Conservation (phyloP, 1,139 yeast species). For the Hansenula sp. region DNA sequence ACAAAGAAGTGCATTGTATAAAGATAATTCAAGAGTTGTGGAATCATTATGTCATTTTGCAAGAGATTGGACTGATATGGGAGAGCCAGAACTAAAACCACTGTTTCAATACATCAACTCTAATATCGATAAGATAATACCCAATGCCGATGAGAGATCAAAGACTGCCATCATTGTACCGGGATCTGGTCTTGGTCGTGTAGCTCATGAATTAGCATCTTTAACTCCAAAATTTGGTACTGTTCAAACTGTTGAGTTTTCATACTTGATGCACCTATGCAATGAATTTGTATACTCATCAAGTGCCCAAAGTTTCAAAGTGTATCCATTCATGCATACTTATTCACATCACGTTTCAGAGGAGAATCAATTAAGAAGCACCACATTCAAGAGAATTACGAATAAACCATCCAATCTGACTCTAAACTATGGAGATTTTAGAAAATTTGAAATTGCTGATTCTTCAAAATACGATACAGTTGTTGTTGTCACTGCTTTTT, state of each 20-base stretch:
- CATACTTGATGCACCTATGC: conserved; percentile 64
- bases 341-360: conserved; percentile 61
- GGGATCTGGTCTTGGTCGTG: conserved; percentile 75
- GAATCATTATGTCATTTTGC: conserved; percentile 71
- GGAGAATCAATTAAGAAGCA: conserved; percentile 49
- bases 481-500: conserved; percentile 66
- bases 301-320: conserved; percentile 8
- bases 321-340: conserved; percentile 68
- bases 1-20: conserved; percentile 27
- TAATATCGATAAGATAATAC: conserved; percentile 29
- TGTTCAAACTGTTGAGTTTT: conserved; percentile 69
- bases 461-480: conserved; percentile 37
- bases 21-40: conserved; percentile 50
- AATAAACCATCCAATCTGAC: conserved; percentile 42
- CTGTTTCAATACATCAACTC: conserved; percentile 43
- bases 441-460: conserved; percentile 37
- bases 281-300: conserved; percentile 48
- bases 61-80: conserved; percentile 63
- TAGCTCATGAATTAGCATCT: conserved; percentile 57
- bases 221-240: conserved; percentile 30
- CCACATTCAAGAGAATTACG: conserved; percentile 31
- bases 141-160: conserved; percentile 21
- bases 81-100: conserved; percentile 45
- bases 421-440: conserved; percentile 64
- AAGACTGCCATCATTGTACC: conserved; percentile 58